Base-by-base conservation (phyloP, 371 early-diverging fungal genomes). In the Parasitella parasitica region DNA sequence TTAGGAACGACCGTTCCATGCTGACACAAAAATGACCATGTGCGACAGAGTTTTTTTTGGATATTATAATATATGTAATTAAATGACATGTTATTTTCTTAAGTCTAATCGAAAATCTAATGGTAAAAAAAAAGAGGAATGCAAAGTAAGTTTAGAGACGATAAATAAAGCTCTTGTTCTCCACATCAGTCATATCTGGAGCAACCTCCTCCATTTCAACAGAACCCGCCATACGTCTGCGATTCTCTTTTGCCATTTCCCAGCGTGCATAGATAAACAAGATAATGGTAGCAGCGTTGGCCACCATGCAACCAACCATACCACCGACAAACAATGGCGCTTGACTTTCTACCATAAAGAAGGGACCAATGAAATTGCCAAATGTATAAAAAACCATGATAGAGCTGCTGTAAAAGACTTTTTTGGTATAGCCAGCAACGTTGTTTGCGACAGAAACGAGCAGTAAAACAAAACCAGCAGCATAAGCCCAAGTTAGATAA, bases 361-460 rank as follows among this genome's bases (percentile, higher is more conserved):
- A 59, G 8, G 78, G 78, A 6, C 78, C 78, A n/a, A 57, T 53
- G 30, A 75, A 71, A 24, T 69, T 68, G 36, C 76, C 78, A 18
- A 75, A 7, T 5, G 71, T 75, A 39, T 59, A 73, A 41, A 55
- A 71, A 41, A 68, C 52, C 63, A 68, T 68, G 24, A 63, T 24
- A 6, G 60, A 37, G 51, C 63, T 55, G 57, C 70, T 57, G 39
- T 78, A 71, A 36, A 71, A 75, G 34, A 73, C 50, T 56, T 76
- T 78, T 49, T 78, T 78, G 15, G 72, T 71, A 43, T 78, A 78
- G 7, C 78, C 78, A 13, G 66, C 52, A 4, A 76, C 74, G 30
- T 78, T 78, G 38, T 64, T 64, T 5, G 64, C 58, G 8, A 60
- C 20, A 26, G 66, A 54, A 11, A 49, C 41, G n/a, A 60, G 41